These are phyloP conservation scores for Geotrichum australiense DNA, from an alignment of 1,139 yeast genomes.

Conservation along the genomic window DNA sequence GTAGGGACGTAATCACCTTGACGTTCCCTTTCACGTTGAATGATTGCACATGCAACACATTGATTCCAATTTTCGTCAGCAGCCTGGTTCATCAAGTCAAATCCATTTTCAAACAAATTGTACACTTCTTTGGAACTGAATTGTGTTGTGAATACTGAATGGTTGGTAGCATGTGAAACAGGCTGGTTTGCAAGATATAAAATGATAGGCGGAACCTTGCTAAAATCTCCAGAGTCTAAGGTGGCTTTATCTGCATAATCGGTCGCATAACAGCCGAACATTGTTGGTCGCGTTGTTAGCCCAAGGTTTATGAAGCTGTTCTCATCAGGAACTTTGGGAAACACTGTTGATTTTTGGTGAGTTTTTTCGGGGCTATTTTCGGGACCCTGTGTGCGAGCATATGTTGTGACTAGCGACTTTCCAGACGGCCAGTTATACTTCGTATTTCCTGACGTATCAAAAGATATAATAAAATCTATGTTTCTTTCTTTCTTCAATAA, in stretches of 20 bases:
- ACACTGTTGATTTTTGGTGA: neutral
- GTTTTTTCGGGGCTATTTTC: slow-evolving; percentile 64
- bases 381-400: slow-evolving; percentile 72
- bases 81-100: slow-evolving; percentile 59
- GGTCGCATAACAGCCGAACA: slow-evolving; percentile 76
- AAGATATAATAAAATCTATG: slow-evolving; percentile 72
- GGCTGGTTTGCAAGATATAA: slow-evolving; percentile 77
- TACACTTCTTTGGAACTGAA: slow-evolving; percentile 56
- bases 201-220: slow-evolving; percentile 57
- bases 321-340: slow-evolving; percentile 22
- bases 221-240: slow-evolving; percentile 21
- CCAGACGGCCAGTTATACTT: slow-evolving; percentile 51
- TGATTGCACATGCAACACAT: slow-evolving; percentile 85
- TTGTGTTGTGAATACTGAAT: slow-evolving; percentile 64
- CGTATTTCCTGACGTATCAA: slow-evolving; percentile 85
- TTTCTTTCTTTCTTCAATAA: slow-evolving; percentile 62
- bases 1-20: slow-evolving; percentile 51
- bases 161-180: slow-evolving; percentile 59
- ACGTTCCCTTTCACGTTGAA: slow-evolving; percentile 78
- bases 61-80: slow-evolving; percentile 62
- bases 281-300: slow-evolving; percentile 50
- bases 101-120: slow-evolving; percentile 69
- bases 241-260: slow-evolving; percentile 45
- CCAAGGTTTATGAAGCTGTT: slow-evolving; percentile 48
- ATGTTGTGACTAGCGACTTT: slow-evolving; percentile 54